A percentile compares a stretch with the other conserved stretches of the same genome.
These are phyloP conservation scores for Penicillium manginii DNA, from an alignment of 495 filamentous ascomycete species.

Conservation along the genomic window DNA sequence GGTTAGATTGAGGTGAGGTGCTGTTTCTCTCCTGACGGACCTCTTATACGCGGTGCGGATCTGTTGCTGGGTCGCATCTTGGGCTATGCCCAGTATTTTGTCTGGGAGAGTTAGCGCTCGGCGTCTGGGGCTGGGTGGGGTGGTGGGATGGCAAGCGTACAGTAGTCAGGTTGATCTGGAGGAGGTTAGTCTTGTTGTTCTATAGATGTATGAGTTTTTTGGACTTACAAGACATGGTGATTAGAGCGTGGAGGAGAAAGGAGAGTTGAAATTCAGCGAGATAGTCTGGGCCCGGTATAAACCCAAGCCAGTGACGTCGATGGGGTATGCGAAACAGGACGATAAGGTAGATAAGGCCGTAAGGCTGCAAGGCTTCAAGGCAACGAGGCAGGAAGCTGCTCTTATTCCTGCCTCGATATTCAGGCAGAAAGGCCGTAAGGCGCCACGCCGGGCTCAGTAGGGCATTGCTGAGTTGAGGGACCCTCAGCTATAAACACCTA, in stretches of 20 bases:
- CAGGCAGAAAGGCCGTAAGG: conserved; percentile 1
- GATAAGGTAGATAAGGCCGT: conserved; percentile 1
- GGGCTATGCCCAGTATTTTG: conserved; percentile 73
- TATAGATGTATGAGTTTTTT: no score
- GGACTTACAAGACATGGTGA: conserved; percentile 33
- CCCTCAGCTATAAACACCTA: no score
- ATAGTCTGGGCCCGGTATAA: neutral
- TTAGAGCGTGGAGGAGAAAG: neutral
- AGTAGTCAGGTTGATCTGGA: conserved; percentile 27
- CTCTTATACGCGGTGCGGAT: conserved; percentile 96
- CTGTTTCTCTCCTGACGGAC: conserved; percentile 45
- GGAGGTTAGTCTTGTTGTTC: conserved; percentile 12
- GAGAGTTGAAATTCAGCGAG: neutral
- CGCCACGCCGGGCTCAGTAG: no score
- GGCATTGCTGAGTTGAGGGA: no score
- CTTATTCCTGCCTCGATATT: neutral
- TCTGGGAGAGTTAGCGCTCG: conserved; percentile 37
- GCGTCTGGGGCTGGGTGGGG: no score
- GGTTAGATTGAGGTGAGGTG: neutral
- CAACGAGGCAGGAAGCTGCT: neutral
- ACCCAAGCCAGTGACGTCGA: conserved; percentile 27
- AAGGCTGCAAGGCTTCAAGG: conserved; percentile 2
- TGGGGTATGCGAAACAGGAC: conserved; percentile 6
- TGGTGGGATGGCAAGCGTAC: conserved; percentile 17
- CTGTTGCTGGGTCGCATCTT: conserved; percentile 76